phyloP scores from a whole-genome alignment of 257 asterid species.

The Solanum peruvianum region DNA sequence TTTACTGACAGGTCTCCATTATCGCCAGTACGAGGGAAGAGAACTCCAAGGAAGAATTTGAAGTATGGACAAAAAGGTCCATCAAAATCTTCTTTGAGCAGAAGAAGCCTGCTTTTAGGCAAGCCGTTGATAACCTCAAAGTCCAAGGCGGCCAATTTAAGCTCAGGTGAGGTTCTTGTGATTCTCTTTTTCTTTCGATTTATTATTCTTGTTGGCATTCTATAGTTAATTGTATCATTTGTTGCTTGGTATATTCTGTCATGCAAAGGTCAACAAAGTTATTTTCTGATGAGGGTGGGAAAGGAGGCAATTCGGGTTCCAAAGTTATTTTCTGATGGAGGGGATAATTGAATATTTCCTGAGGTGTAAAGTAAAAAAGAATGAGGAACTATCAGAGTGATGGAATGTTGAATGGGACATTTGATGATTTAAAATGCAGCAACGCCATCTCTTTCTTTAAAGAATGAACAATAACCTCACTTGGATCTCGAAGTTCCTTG shows the following conservation, averaged over 20 bases:
- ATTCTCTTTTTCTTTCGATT: not conserved
- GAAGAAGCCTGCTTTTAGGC: constrained; percentile 22
- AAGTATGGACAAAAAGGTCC: constrained; percentile 26
- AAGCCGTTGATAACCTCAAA: constrained; percentile 22
- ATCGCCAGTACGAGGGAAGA: constrained; percentile 60
- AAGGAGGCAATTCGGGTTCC: not conserved
- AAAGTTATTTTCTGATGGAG: not conserved
- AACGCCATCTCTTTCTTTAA: not conserved
- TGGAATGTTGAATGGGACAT: not conserved
- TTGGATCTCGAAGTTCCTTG: not conserved
- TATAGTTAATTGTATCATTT: not conserved
- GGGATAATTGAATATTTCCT: not conserved
- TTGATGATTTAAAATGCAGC: not conserved
- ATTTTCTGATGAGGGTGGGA: not conserved
- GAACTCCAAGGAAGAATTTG: constrained; percentile 70
- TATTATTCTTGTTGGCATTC: not conserved
- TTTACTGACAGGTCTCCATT: constrained; percentile 47
- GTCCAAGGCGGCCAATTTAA: constrained; percentile 21
- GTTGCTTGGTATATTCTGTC: not conserved
- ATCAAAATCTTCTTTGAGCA: constrained; percentile 31
- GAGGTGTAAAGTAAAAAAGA: not conserved
- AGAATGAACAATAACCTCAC: not conserved
- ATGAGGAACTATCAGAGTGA: not conserved
- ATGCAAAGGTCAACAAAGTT: not conserved
- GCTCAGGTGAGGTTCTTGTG: constrained; percentile 38